Percentiles rank a stretch among this genome's conserved stretches.
phyloP scores from a whole-genome alignment of 116 monocot species.

The Papilionanthe hybrid region DNA sequence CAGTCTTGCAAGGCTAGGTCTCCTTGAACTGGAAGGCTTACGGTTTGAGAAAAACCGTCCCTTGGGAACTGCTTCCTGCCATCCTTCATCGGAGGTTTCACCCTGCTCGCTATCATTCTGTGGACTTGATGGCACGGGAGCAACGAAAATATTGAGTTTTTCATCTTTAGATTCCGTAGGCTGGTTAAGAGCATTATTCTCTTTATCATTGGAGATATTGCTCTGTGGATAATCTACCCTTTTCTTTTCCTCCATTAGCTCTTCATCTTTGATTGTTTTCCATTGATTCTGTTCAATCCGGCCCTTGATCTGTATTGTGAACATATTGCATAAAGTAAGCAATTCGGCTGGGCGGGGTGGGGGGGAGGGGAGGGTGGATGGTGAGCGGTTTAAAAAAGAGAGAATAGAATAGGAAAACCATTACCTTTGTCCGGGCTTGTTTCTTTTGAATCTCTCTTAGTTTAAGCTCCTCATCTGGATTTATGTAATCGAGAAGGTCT shows the following conservation, averaged over 20 bases:
- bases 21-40: conserved; percentile 47
- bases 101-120: conserved; percentile 37
- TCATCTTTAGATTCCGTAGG: conserved; percentile 44
- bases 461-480: conserved; percentile 84
- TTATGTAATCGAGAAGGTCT: conserved; percentile 96
- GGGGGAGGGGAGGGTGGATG: too few species aligned
- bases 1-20: conserved; percentile 68
- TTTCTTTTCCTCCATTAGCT: conserved; percentile 28
- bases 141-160: conserved; percentile 13
- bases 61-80: conserved; percentile 93
- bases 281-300: conserved; percentile 47
- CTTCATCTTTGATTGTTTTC: conserved; percentile 58
- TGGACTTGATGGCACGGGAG: conserved; percentile 15
- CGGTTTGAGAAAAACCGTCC: conserved; percentile 48
- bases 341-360: too few species aligned
- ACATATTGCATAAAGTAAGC: too few species aligned
- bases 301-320: conserved; percentile 44
- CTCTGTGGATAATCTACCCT: conserved; percentile 20
- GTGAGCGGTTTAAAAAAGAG: too few species aligned
- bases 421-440: conserved; percentile 63
- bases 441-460: conserved; percentile 81
- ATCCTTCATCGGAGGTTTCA: conserved; percentile 63
- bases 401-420: too few species aligned
- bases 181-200: conserved; percentile 35
- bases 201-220: conserved; percentile 48